These are phyloP conservation scores for Exophiala viscosa DNA, from an alignment of 2,329 filamentous ascomycete species.

Conservation along the genomic window DNA sequence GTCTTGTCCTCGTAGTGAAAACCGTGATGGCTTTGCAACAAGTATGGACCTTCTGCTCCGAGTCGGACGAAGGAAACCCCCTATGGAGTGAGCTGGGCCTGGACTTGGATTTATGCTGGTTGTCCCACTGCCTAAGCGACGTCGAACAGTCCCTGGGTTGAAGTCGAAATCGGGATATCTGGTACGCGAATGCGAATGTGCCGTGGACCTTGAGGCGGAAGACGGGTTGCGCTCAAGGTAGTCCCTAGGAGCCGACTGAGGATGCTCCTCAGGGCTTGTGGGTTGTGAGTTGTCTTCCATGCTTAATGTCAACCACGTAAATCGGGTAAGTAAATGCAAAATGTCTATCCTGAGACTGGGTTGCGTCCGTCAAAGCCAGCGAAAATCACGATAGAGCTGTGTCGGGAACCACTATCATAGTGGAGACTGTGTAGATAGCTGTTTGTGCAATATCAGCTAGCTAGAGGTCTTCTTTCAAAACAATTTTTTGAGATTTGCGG, in stretches of 20 bases:
- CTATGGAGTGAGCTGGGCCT: conserved; percentile 2
- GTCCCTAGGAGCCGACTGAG: conserved; percentile 7
- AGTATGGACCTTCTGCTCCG: conserved; percentile 11
- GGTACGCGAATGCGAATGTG: conserved; percentile 2
- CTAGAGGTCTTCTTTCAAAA: no score
- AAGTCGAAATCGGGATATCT: conserved; percentile 10
- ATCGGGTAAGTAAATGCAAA: no score
- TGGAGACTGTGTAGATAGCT: no score
- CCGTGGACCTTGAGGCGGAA: not conserved
- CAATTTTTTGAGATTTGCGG: no score
- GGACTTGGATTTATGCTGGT: conserved; percentile 10
- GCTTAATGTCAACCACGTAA: not conserved
- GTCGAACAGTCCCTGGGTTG: conserved; percentile 6
- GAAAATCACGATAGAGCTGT: no score
- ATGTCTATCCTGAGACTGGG: no score
- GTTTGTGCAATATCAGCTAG: no score
- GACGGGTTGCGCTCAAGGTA: conserved; percentile 5
- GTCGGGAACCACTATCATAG: no score
- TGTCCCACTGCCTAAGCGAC: conserved; percentile 6
- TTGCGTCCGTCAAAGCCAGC: no score
- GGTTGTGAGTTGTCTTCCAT: conserved; percentile 7
- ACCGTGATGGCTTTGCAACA: conserved; percentile 6
- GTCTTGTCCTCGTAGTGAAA: not conserved
- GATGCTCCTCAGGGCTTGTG: conserved; percentile 6
- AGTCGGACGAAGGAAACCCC: not conserved